phyloP scores from a whole-genome alignment of 1,284 basidiomycete species.

The Naganishia liquefaciens region DNA sequence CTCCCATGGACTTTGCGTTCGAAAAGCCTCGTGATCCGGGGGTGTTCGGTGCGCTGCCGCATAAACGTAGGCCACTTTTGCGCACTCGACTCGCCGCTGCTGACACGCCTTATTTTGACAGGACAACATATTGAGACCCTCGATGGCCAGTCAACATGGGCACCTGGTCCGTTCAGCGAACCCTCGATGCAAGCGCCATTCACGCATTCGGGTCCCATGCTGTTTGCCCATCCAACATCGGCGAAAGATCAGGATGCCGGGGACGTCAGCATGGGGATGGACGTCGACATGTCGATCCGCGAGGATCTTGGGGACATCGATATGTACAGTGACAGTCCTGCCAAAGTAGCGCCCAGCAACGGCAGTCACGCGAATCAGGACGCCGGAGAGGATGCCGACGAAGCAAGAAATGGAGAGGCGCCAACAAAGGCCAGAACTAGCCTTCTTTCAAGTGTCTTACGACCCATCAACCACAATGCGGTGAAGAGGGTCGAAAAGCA shows the following conservation, averaged over 20 bases:
- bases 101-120: background rate
- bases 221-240: slow-evolving; percentile 8
- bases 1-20: slow-evolving; percentile 30
- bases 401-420: background rate
- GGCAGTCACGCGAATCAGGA: background rate
- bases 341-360: background rate
- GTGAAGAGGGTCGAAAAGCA: slow-evolving; percentile 31
- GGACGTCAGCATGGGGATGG: slow-evolving; percentile 24
- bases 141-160: slow-evolving; percentile 31
- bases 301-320: slow-evolving; percentile 26
- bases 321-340: slow-evolving; percentile 30
- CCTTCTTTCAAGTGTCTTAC: slow-evolving; percentile 2
- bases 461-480: slow-evolving; percentile 30
- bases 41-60: slow-evolving; percentile 20
- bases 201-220: slow-evolving; percentile 21
- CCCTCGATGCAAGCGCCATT: background rate
- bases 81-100: background rate
- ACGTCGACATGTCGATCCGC: slow-evolving; percentile 22
- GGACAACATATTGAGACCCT: slow-evolving; percentile 31
- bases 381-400: background rate
- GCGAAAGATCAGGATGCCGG: slow-evolving; percentile 10
- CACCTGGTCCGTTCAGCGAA: slow-evolving; percentile 20
- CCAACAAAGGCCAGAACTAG: background rate
- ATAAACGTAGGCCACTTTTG: slow-evolving; percentile 18
- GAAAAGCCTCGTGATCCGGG: slow-evolving; percentile 31